Conservation (phyloP, 2,329 filamentous ascomycete species). For the Alternaria viburni region DNA sequence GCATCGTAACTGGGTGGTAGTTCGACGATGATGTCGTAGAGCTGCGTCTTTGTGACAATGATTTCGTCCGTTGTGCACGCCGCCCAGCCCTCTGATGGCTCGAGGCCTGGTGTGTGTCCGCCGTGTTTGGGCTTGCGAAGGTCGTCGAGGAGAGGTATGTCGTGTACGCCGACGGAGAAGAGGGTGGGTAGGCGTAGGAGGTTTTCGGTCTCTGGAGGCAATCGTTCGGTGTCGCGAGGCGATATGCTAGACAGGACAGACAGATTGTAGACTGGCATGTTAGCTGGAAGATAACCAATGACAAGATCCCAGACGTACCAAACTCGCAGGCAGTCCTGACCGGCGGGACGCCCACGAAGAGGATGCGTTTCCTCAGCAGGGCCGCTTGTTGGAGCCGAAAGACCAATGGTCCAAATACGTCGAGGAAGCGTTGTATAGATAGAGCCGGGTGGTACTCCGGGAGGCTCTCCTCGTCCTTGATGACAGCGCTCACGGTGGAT, state of each 20-base stretch:
- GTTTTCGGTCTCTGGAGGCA: slow-evolving; percentile 67
- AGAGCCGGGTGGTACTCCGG: slow-evolving; percentile 84
- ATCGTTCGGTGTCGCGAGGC: slow-evolving; percentile 70
- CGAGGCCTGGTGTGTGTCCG: slow-evolving; percentile 52
- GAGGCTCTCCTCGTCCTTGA: slow-evolving; percentile 69
- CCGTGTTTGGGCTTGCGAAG: slow-evolving; percentile 54
- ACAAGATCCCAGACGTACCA: slow-evolving; percentile 61
- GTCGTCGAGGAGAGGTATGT: slow-evolving; percentile 78
- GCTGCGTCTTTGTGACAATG: slow-evolving; percentile 79
- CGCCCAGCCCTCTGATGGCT: slow-evolving; percentile 72
- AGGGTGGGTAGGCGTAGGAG: slow-evolving; percentile 75
- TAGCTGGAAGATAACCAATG: not conserved
- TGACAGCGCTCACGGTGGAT: slow-evolving; percentile 63
- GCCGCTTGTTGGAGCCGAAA: slow-evolving; percentile 91
- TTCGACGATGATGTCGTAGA: slow-evolving; percentile 90
- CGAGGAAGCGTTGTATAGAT: slow-evolving; percentile 77
- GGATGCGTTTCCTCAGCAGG: slow-evolving; percentile 82
- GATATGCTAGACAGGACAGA: slow-evolving; percentile 93
- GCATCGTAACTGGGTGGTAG: slow-evolving; percentile 71
- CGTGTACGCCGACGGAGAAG: slow-evolving; percentile 93
- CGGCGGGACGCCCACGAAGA: slow-evolving; percentile 85
- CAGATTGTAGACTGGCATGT: slow-evolving; percentile 78
- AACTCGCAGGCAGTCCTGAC: slow-evolving; percentile 88
- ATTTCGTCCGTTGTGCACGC: slow-evolving; percentile 97
- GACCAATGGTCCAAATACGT: slow-evolving; percentile 86